Conservation (phyloP, 257 asterid genomes). For the Thymus mandschuricus region DNA sequence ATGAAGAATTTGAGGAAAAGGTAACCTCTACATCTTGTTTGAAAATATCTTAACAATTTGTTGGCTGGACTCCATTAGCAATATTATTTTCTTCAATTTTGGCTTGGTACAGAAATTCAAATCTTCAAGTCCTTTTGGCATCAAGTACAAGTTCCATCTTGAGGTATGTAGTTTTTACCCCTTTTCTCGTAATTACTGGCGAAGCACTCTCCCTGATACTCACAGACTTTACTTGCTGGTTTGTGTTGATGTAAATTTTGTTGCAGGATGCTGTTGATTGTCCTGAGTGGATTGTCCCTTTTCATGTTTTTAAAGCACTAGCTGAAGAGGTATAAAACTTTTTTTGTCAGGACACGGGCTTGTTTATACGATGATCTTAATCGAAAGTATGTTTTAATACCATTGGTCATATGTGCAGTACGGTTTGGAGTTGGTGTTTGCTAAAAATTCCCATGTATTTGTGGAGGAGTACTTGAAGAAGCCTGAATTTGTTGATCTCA, state of each 20-base stretch:
- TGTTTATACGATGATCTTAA: slow-evolving; percentile 8
- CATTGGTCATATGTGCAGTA: slow-evolving; percentile 48
- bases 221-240: slow-evolving; percentile 3
- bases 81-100: slow-evolving; percentile 20
- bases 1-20: slow-evolving; percentile 75
- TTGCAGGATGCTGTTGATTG: slow-evolving; percentile 98
- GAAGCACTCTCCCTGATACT: neutral
- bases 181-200: neutral
- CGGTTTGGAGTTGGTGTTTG: slow-evolving; percentile 86
- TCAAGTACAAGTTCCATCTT: slow-evolving; percentile 88
- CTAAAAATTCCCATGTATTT: slow-evolving; percentile 73
- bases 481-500: slow-evolving; percentile 84
- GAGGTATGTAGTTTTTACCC: slow-evolving; percentile 55
- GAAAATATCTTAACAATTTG: neutral
- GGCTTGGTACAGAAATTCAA: slow-evolving; percentile 69
- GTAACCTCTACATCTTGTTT: slow-evolving; percentile 39
- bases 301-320: slow-evolving; percentile 79
- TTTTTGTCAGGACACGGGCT: slow-evolving; percentile 8
- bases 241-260: slow-evolving; percentile 4
- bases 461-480: slow-evolving; percentile 90
- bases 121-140: slow-evolving; percentile 88
- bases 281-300: slow-evolving; percentile 98
- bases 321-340: slow-evolving; percentile 79
- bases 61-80: slow-evolving; percentile 8
- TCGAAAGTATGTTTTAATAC: slow-evolving; percentile 24